Conservation (phyloP, 2,329 filamentous ascomycete genomes). For the Fusarium nelsonii region DNA sequence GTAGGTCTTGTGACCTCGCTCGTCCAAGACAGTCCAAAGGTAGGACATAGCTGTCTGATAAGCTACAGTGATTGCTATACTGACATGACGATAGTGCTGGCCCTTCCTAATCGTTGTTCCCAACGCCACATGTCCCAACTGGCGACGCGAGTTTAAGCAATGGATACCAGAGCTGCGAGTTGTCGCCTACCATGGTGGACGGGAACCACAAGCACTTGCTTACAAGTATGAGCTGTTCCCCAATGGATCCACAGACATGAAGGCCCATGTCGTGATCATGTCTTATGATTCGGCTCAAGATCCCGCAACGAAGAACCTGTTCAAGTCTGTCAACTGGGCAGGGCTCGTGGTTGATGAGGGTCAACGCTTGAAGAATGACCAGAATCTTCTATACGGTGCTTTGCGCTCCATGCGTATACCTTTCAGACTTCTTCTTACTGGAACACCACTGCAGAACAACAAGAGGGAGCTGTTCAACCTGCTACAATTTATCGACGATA, state of each 20-base stretch:
- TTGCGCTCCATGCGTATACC: slow-evolving; percentile 80
- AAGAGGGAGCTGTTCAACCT: slow-evolving; percentile 95
- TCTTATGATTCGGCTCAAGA: slow-evolving; percentile 93
- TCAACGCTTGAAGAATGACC: slow-evolving; percentile 94
- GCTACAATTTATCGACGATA: slow-evolving; percentile 89
- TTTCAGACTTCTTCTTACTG: slow-evolving; percentile 88
- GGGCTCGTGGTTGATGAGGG: slow-evolving; percentile 95
- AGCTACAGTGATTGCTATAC: not conserved
- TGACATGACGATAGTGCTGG: slow-evolving; percentile 69
- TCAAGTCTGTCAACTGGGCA: slow-evolving; percentile 82
- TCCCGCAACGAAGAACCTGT: slow-evolving; percentile 72
- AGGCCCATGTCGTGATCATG: slow-evolving; percentile 92
- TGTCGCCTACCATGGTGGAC: slow-evolving; percentile 91
- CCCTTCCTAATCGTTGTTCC: slow-evolving; percentile 94
- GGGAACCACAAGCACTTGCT: slow-evolving; percentile 78
- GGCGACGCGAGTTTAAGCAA: slow-evolving; percentile 94
- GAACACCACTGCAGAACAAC: slow-evolving; percentile 95
- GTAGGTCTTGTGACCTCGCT: slow-evolving; percentile 84
- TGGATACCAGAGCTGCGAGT: slow-evolving; percentile 90
- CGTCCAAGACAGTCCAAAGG: slow-evolving; percentile 71
- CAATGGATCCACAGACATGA: slow-evolving; percentile 72
- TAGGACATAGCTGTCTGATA: slow-evolving; percentile 32
- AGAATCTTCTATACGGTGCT: slow-evolving; percentile 82
- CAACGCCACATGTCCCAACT: slow-evolving; percentile 96
- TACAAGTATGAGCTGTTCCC: slow-evolving; percentile 90